These are phyloP conservation scores for Ajuga chamaepitys DNA, from an alignment of 257 asterid species.

Conservation along the genomic window DNA sequence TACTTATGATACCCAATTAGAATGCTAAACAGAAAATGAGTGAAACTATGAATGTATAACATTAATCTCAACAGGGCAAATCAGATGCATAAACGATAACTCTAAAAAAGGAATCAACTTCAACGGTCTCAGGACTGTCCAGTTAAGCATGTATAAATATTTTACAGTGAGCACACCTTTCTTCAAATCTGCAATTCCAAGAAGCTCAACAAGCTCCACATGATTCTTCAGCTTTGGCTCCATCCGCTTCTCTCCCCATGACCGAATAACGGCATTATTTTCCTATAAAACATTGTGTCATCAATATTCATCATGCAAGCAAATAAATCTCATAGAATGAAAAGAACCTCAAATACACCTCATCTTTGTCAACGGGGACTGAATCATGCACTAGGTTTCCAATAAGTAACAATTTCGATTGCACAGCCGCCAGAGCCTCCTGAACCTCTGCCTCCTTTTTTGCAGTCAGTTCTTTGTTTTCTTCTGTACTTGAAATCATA, in stretches of 20 bases:
- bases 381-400: slow-evolving; percentile 97
- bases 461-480: slow-evolving; percentile 49
- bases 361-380: slow-evolving; percentile 72
- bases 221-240: slow-evolving; percentile 81
- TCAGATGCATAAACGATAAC: neutral
- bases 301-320: neutral
- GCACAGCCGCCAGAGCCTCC: slow-evolving; percentile 59
- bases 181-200: slow-evolving; percentile 73
- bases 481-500: slow-evolving; percentile 43
- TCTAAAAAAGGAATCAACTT: neutral
- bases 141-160: neutral
- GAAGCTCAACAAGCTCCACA: slow-evolving; percentile 93
- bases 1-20: neutral
- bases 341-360: slow-evolving; percentile 34
- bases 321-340: neutral
- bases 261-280: slow-evolving; percentile 52
- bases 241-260: slow-evolving; percentile 78
- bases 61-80: neutral
- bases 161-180: slow-evolving; percentile 49
- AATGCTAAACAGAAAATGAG: neutral
- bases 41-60: neutral
- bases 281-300: slow-evolving; percentile 37
- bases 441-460: slow-evolving; percentile 72
- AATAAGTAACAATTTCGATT: slow-evolving; percentile 48
- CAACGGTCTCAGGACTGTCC: neutral